These are phyloP conservation scores for Endothia cerciana DNA, from an alignment of 2,329 filamentous ascomycete genomes.

Conservation along the genomic window DNA sequence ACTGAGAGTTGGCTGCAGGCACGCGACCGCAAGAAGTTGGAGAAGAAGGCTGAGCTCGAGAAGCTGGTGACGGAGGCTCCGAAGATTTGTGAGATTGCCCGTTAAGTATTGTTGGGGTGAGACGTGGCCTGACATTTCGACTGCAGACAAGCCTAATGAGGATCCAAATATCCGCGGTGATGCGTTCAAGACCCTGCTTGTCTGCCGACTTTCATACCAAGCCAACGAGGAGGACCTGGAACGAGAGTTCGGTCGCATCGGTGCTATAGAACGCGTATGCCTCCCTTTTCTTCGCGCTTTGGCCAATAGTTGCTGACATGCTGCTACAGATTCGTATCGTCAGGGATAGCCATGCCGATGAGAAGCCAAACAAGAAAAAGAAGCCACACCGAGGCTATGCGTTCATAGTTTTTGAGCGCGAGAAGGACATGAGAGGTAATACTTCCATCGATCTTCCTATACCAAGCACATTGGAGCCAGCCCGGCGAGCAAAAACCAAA, in stretches of 20 bases:
- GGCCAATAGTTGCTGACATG: not conserved
- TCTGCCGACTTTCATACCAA: constrained; percentile 87
- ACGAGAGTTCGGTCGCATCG: constrained; percentile 90
- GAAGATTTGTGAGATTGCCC: constrained; percentile 58
- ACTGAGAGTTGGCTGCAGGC: constrained; percentile 93
- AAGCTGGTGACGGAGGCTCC: constrained; percentile 66
- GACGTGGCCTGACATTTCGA: constrained; percentile 32
- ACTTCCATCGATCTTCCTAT: constrained; percentile 48
- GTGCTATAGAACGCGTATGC: constrained; percentile 86
- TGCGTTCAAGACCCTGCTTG: constrained; percentile 92
- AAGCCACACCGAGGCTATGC: constrained; percentile 89
- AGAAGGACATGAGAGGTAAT: constrained; percentile 99
- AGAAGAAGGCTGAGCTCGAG: constrained; percentile 74
- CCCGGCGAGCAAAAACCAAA: constrained; percentile 32
- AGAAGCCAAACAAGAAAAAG: constrained; percentile 75
- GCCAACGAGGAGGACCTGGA: constrained; percentile 88
- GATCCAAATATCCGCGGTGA: constrained; percentile 91
- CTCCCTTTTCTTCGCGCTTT: no score
- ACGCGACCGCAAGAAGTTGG: constrained; percentile 79
- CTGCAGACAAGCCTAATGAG: constrained; percentile 75
- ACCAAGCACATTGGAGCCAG: constrained; percentile 49
- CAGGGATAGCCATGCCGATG: constrained; percentile 71
- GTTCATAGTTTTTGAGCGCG: constrained; percentile 95
- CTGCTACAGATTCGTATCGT: constrained; percentile 80
- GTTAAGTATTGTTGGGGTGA: not conserved